Evolutionary conservation across 2,329 filamentous ascomycete species (phyloP).

Genomic region (Claviceps citrina): DNA sequence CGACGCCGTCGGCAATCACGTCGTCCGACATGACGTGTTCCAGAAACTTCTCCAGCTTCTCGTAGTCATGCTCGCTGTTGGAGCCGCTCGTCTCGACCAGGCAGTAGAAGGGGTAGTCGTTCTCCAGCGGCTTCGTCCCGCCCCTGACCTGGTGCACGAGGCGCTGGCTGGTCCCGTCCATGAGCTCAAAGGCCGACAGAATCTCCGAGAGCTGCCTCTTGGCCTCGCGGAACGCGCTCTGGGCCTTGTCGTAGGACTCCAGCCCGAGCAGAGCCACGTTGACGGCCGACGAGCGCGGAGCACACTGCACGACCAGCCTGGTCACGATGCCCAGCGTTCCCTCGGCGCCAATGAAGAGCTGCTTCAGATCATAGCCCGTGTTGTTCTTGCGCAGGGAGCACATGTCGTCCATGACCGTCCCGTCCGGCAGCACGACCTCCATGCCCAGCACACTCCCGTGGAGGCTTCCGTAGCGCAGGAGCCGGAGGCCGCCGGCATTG

Average conservation of each 20-base stretch:
- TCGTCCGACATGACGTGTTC: constrained; percentile 82
- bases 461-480: constrained; percentile 84
- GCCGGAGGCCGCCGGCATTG: constrained; percentile 79
- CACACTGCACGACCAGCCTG: constrained; percentile 74
- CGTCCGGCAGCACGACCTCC: constrained; percentile 85
- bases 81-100: constrained; percentile 92
- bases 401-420: constrained; percentile 80
- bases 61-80: constrained; percentile 82
- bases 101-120: constrained; percentile 84
- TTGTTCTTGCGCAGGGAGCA: constrained; percentile 91
- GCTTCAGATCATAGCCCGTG: constrained; percentile 93
- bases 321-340: constrained; percentile 93
- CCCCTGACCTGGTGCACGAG: constrained; percentile 63
- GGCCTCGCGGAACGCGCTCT: constrained; percentile 72
- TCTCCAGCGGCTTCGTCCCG: constrained; percentile 68
- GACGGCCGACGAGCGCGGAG: constrained; percentile 70
- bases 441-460: constrained; percentile 87
- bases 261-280: constrained; percentile 93
- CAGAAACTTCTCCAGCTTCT: constrained; percentile 79
- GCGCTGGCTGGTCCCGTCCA: constrained; percentile 73
- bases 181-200: constrained; percentile 91
- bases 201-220: constrained; percentile 88
- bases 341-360: constrained; percentile 89
- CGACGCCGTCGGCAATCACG: constrained; percentile 74
- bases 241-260: constrained; percentile 78